phyloP scores from a whole-genome alignment of 495 filamentous ascomycete species.

The Penicillium desertorum region DNA sequence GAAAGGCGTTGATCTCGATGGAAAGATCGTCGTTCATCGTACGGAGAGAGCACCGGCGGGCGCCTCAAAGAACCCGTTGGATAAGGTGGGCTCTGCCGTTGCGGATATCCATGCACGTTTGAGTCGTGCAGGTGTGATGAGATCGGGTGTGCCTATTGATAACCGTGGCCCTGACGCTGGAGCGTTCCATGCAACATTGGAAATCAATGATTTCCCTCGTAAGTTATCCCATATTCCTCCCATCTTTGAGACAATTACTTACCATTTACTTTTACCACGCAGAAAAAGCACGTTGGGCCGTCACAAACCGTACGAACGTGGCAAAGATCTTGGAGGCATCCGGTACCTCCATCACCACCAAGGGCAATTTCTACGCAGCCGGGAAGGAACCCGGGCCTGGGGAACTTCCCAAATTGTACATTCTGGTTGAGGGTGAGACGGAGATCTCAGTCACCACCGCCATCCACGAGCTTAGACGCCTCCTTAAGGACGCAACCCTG shows the following conservation, averaged over 20 bases:
- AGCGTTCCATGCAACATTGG: constrained; percentile 93
- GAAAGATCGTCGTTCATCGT: constrained; percentile 77
- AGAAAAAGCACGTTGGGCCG: constrained; percentile 97
- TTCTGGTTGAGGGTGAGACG: constrained; percentile 95
- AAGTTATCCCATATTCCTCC: constrained; percentile 36
- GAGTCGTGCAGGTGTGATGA: constrained; percentile 79
- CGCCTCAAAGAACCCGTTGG: constrained; percentile 67
- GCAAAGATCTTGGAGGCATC: constrained; percentile 96
- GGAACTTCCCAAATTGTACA: constrained; percentile 87
- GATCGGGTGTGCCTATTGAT: constrained; percentile 92
- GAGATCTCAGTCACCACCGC: constrained; percentile 89
- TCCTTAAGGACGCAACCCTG: constrained; percentile 89
- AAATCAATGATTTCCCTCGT: constrained; percentile 99
- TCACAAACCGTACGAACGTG: constrained; percentile 98
- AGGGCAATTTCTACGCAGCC: constrained; percentile 81
- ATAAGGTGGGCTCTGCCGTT: constrained; percentile 81
- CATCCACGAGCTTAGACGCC: constrained; percentile 83
- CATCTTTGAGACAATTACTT: constrained; percentile 19
- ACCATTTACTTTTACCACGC: constrained; percentile 22
- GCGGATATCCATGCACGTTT: constrained; percentile 84
- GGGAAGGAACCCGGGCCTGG: constrained; percentile 76
- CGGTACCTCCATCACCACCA: constrained; percentile 95
- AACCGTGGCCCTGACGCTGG: constrained; percentile 98
- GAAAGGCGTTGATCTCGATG: constrained; percentile 66
- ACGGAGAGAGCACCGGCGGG: constrained; percentile 57